phyloP scores from a whole-genome alignment of 768 basidiomycete species.

The Lactifluus rugatus region DNA sequence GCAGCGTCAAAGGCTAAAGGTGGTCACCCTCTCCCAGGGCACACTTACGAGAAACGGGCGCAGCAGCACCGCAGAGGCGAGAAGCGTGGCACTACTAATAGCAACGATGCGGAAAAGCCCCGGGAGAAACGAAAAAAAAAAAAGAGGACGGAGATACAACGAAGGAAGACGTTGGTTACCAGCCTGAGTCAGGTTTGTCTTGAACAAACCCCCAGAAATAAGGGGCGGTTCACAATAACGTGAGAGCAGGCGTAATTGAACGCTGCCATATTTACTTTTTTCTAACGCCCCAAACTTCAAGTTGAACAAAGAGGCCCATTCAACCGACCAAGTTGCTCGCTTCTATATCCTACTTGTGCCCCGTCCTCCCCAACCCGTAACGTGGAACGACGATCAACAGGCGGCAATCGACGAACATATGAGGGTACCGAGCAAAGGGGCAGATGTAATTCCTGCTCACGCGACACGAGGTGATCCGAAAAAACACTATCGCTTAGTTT shows the following conservation, averaged over 20 bases:
- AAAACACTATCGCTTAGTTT: constrained; percentile 41
- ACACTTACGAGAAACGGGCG: not conserved
- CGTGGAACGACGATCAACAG: constrained; percentile 21
- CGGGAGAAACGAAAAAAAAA: not conserved
- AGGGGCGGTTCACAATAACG: too few species aligned
- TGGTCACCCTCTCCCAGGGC: not conserved
- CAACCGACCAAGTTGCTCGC: constrained; percentile 46
- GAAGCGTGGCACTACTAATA: not conserved
- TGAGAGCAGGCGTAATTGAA: constrained; percentile 29
- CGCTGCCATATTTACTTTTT: constrained; percentile 57
- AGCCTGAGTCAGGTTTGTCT: not conserved
- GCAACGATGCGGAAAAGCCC: not conserved
- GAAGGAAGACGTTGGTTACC: not conserved
- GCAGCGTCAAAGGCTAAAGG: not conserved
- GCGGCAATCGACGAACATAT: constrained; percentile 26
- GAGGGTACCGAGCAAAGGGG: constrained; percentile 34
- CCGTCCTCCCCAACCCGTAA: constrained; percentile 37
- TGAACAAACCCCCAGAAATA: not conserved
- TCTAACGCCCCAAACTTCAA: constrained; percentile 48
- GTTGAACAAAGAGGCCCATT: constrained; percentile 44
- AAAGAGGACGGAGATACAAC: not conserved
- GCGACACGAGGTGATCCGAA: constrained; percentile 27
- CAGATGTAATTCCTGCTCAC: constrained; percentile 40
- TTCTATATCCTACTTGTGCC: constrained; percentile 55
- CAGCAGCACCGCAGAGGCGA: not conserved